Conservation (phyloP, 2,329 filamentous ascomycete species). For the Lasiodiplodia sp. region DNA sequence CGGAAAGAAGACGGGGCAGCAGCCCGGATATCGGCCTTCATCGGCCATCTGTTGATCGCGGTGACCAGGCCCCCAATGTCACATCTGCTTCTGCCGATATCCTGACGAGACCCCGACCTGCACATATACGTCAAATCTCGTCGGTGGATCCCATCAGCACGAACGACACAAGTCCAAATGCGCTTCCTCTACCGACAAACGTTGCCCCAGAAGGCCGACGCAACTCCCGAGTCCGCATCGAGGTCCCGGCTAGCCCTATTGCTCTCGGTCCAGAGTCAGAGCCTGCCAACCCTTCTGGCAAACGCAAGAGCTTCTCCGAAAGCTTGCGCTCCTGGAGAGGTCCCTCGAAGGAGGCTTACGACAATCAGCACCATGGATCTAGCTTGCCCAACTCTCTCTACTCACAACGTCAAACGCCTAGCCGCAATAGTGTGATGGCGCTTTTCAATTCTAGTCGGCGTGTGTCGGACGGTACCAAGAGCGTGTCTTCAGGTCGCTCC, state of each 20-base stretch:
- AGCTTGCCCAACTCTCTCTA: constrained; percentile 2
- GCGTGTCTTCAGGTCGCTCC: not conserved
- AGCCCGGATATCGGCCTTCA: not conserved
- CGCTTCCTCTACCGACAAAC: not conserved
- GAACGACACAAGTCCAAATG: not conserved
- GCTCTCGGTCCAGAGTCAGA: not conserved
- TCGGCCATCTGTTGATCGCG: not conserved
- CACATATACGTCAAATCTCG: not conserved
- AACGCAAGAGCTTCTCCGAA: constrained; percentile 3
- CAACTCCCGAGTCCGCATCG: constrained; percentile 24
- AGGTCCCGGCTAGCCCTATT: not conserved
- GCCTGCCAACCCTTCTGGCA: not conserved
- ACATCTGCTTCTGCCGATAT: not conserved
- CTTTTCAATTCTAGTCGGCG: not conserved
- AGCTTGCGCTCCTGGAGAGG: constrained; percentile 16
- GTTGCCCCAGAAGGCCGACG: not conserved
- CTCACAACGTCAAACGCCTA: not conserved
- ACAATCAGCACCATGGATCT: not conserved
- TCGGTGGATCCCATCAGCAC: not conserved
- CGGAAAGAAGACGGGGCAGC: not conserved
- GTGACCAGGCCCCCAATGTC: not conserved
- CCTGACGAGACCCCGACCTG: not conserved
- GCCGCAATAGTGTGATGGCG: not conserved
- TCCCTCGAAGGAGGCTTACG: not conserved
- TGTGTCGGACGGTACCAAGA: not conserved